These are phyloP conservation scores for Phytophthora pistaciae DNA, from an alignment of 352 stramenopile genomes.

Conservation along the genomic window DNA sequence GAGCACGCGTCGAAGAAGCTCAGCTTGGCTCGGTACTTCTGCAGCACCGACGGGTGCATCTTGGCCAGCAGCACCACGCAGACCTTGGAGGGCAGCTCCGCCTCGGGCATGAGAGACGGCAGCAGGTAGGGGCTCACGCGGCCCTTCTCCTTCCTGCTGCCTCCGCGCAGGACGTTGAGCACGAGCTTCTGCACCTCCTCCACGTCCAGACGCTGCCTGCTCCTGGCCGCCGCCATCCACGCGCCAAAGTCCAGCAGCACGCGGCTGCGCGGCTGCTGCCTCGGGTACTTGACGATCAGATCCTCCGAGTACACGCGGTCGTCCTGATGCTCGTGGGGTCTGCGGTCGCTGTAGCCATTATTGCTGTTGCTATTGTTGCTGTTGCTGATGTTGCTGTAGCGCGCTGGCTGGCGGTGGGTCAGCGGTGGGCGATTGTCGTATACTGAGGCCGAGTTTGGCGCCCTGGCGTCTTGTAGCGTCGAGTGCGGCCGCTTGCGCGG, in stretches of 20 bases:
- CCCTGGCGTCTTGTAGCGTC: background rate
- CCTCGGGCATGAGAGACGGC: slow-evolving; percentile 53
- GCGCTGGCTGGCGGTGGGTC: slow-evolving; percentile 24
- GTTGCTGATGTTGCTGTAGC: slow-evolving; percentile 13
- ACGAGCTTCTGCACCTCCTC: slow-evolving; percentile 75
- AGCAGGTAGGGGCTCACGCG: slow-evolving; percentile 62
- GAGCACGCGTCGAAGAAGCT: slow-evolving; percentile 81
- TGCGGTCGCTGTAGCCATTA: slow-evolving; percentile 23
- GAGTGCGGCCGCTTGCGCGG: slow-evolving; percentile 32
- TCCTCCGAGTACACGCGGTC: slow-evolving; percentile 63
- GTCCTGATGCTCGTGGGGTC: slow-evolving; percentile 39
- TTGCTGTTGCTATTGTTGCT: background rate
- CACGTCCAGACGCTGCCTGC: slow-evolving; percentile 57
- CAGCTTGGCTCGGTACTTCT: slow-evolving; percentile 73
- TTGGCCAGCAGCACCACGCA: slow-evolving; percentile 78
- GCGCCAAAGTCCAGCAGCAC: slow-evolving; percentile 76
- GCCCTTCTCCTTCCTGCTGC: slow-evolving; percentile 25
- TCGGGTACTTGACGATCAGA: slow-evolving; percentile 73
- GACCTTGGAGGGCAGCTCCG: slow-evolving; percentile 62
- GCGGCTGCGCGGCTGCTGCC: slow-evolving; percentile 66
- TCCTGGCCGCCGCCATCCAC: slow-evolving; percentile 69
- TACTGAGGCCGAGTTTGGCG: slow-evolving; percentile 1
- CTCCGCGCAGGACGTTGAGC: slow-evolving; percentile 48
- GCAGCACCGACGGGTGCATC: slow-evolving; percentile 75
- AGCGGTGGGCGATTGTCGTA: slow-evolving; percentile 30